phyloP scores from a whole-genome alignment of 768 basidiomycete species.

The Russula brevipes region DNA sequence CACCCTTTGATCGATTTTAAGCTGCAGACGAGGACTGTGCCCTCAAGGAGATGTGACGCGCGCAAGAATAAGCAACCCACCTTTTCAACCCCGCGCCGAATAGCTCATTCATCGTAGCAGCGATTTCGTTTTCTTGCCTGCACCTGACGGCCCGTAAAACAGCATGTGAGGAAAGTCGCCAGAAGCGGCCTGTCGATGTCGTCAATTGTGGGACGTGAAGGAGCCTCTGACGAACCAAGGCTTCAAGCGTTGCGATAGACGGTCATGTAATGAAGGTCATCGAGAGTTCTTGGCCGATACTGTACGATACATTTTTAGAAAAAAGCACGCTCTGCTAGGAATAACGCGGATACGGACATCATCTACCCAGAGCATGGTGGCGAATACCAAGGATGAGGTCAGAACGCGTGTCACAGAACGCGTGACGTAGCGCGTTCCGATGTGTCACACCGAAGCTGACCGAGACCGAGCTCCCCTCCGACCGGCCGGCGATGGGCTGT shows the following conservation, averaged over 20 bases:
- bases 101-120: slow-evolving; percentile 79
- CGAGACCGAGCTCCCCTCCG: not conserved
- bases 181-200: slow-evolving; percentile 56
- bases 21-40: slow-evolving; percentile 40
- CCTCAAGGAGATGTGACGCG: slow-evolving; percentile 2
- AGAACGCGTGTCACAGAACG: slow-evolving; percentile 16
- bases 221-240: slow-evolving; percentile 50
- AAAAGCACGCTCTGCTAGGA: not conserved
- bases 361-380: slow-evolving; percentile 45
- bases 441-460: slow-evolving; percentile 18
- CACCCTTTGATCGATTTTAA: slow-evolving; percentile 96
- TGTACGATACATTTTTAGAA: slow-evolving; percentile 30
- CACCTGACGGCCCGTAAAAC: slow-evolving; percentile 95
- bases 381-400: not conserved
- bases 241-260: slow-evolving; percentile 74
- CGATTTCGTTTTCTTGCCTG: slow-evolving; percentile 97
- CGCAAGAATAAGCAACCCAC: slow-evolving; percentile 36
- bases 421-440: slow-evolving; percentile 25
- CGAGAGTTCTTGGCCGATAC: slow-evolving; percentile 82
- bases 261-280: slow-evolving; percentile 85
- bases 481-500: slow-evolving; percentile 12
- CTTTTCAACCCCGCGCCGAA: slow-evolving; percentile 94
- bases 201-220: not conserved
- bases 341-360: slow-evolving; percentile 33
- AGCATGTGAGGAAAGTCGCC: slow-evolving; percentile 97